Base-by-base conservation (phyloP, 2,329 filamentous ascomycete genomes). In the Phialemonium atrogriseum region DNA sequence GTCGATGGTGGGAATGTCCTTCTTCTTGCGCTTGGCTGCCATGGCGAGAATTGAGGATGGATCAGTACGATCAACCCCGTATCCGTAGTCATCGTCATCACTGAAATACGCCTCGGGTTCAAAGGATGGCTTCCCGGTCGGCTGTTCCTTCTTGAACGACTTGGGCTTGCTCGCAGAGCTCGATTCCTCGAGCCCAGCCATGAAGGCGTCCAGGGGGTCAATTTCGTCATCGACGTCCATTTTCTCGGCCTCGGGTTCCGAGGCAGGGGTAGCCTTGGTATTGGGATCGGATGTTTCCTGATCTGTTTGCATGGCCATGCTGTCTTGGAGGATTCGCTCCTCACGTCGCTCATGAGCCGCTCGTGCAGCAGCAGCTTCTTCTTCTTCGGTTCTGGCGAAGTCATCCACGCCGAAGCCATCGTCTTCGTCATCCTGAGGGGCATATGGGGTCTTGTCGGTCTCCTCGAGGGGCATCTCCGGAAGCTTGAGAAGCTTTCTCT, bases 161-260 rank as follows among this genome's bases (percentile, higher is more conserved):
- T 41, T 48, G 4, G 35, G 23, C 33, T 37, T 30, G 19, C 15
- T 15, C 21, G 38, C 32, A 17, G 23, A n/a, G 40, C 49, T 35
- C 39, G 70, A 55, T 34, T 75, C 69, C 4, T 70, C 66, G 11
- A 77, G 66, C 38, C 72, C 75, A 32, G 78, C 81, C 91, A 98
- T 98, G 62, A 93, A 98, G n/a, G 87, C 89, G 60, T 98, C 91
- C 22, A 98, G 66, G 7, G 91, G 86, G 54, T 98, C 91, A 21
- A 91, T 61, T 19, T 84, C 76, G 27, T 87, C 84, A 33, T 86
- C 79, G 34, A 77, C 68, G 19, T 60, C 58, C 34, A 75, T 59
- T 17, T 77, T 67, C 73, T 79, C 80, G 20, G 60, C 49, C 20
- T 70, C 66, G 7, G 35, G 12, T 41, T 50, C 20, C 35, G 39